Evolutionary conservation across 345 rosid genomes (phyloP).

Genomic region (Salix exigua): DNA sequence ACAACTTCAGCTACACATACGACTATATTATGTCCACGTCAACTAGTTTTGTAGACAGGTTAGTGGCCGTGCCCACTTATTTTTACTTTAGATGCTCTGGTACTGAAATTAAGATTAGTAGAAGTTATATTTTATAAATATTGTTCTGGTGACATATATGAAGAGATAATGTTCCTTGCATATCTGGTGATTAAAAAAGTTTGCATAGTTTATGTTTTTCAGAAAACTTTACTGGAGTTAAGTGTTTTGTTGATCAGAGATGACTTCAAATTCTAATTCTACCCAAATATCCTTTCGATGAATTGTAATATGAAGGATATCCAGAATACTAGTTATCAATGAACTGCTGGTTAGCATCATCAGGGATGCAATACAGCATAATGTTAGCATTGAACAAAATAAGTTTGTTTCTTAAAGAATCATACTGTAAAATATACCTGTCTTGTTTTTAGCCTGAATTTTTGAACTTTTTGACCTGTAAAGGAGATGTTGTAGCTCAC

Average conservation of each 20-base stretch:
- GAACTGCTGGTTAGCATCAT: neutral
- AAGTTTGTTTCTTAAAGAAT: neutral
- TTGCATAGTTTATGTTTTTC: neutral
- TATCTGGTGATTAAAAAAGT: neutral
- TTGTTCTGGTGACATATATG: neutral
- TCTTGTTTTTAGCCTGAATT: neutral
- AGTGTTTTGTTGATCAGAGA: neutral
- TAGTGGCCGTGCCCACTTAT: slow-evolving; percentile 16
- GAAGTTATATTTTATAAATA: neutral
- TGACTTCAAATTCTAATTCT: neutral
- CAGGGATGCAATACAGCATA: neutral
- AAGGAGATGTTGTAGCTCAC: slow-evolving; percentile 1
- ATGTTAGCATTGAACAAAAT: no score
- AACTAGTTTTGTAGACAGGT: slow-evolving; percentile 97
- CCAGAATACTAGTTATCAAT: neutral
- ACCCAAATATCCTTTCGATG: neutral
- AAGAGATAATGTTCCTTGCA: neutral
- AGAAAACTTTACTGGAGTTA: neutral
- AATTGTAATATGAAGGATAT: neutral
- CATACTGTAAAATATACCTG: neutral
- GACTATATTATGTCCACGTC: slow-evolving; percentile 86
- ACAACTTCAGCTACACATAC: slow-evolving; percentile 87
- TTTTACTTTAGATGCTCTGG: neutral
- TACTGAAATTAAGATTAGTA: neutral
- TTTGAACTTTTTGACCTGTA: neutral